phyloP scores from a whole-genome alignment of 805 yeast genomes.

The Saccharomyces eubayanus region DNA sequence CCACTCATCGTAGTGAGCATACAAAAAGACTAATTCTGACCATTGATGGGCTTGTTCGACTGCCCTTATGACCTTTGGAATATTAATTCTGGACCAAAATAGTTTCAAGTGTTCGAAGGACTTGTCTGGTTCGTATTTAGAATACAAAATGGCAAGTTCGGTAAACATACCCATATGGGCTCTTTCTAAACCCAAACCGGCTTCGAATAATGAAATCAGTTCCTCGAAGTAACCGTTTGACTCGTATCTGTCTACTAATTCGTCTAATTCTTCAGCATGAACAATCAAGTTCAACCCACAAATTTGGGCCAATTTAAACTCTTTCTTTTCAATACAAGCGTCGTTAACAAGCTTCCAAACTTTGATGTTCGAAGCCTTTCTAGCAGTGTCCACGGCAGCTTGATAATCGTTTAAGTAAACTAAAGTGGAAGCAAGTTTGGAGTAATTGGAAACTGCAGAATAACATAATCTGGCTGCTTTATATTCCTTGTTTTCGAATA shows the following conservation, averaged over 20 bases:
- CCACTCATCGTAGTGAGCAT: constrained; percentile 98
- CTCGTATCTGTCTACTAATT: constrained; percentile 80
- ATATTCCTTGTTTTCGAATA: constrained; percentile 72
- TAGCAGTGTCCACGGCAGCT: constrained; percentile 96
- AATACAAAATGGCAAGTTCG: constrained; percentile 82
- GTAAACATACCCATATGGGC: constrained; percentile 99
- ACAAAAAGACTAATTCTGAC: constrained; percentile 92
- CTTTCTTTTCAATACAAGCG: constrained; percentile 91
- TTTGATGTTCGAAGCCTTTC: constrained; percentile 86
- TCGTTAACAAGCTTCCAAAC: constrained; percentile 98
- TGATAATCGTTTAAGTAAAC: constrained; percentile 90
- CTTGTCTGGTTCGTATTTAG: constrained; percentile 82
- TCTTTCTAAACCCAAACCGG: constrained; percentile 91
- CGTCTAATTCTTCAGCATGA: constrained; percentile 95
- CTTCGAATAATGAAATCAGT: constrained; percentile 85
- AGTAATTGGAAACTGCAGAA: constrained; percentile 82
- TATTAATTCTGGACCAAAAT: constrained; percentile 96
- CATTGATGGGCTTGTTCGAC: constrained; percentile 90
- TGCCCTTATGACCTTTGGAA: constrained; percentile 93
- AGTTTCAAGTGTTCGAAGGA: constrained; percentile 94
- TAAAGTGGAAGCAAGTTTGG: constrained; percentile 92
- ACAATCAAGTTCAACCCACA: constrained; percentile 96
- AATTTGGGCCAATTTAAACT: constrained; percentile 94
- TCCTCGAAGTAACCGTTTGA: constrained; percentile 85
- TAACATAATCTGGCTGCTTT: constrained; percentile 88